Evolutionary conservation across 169 alveolate genomes (phyloP).

Genomic region (Cryptosporidium tyzzeri): DNA sequence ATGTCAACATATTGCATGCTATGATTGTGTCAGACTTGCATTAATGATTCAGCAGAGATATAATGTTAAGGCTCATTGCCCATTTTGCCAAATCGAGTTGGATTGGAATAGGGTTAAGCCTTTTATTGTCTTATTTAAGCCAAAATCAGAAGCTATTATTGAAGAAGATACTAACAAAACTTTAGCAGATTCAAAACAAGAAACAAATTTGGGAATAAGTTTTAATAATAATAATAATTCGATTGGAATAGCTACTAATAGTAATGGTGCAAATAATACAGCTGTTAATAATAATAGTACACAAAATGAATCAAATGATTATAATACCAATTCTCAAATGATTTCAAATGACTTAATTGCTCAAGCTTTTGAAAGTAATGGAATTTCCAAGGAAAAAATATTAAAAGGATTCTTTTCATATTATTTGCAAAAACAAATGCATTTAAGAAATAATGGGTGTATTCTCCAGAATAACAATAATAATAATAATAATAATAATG

Average conservation of each 20-base stretch:
- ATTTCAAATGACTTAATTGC: conserved; percentile 37
- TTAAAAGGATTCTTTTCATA: conserved; percentile 45
- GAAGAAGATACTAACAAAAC: neutral
- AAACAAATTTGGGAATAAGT: neutral
- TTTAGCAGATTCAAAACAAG: neutral
- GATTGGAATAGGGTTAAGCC: conserved; percentile 75
- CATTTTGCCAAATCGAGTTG: conserved; percentile 60
- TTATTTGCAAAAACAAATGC: conserved; percentile 23
- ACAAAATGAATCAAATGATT: neutral
- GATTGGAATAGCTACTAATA: neutral
- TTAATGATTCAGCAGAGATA: conserved; percentile 58
- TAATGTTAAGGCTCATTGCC: conserved; percentile 65
- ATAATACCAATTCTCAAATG: neutral
- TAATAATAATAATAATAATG: neutral
- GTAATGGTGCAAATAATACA: neutral
- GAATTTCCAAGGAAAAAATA: conserved; percentile 60
- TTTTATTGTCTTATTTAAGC: conserved; percentile 62
- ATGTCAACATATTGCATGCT: conserved; percentile 73
- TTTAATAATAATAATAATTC: neutral
- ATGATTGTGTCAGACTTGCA: conserved; percentile 73
- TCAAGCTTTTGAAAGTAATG: conserved; percentile 54
- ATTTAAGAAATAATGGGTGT: neutral
- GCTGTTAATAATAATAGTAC: neutral
- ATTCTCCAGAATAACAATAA: neutral
- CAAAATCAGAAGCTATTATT: conserved; percentile 18